phyloP scores from a whole-genome alignment of 2,329 filamentous ascomycete genomes.

The Diaporthe batatas region DNA sequence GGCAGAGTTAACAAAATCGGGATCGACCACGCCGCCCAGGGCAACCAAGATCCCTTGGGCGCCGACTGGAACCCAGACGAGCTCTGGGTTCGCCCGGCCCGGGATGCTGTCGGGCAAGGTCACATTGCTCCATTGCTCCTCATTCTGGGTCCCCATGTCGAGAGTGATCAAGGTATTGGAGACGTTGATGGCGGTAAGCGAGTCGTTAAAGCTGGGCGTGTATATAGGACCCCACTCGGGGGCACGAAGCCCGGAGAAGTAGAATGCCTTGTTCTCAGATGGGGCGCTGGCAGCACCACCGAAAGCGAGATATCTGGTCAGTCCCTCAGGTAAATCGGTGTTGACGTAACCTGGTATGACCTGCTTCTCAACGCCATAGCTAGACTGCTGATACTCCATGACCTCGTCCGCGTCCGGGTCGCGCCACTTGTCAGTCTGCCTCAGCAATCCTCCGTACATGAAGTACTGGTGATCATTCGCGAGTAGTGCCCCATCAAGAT shows the following conservation, averaged over 20 bases:
- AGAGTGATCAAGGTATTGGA: slow-evolving; percentile 72
- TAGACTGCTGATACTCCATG: slow-evolving; percentile 65
- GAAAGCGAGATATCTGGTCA: slow-evolving; percentile 74
- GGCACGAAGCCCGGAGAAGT: slow-evolving; percentile 75
- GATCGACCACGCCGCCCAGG: slow-evolving; percentile 78
- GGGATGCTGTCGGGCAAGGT: slow-evolving; percentile 64
- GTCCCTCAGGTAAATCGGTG: slow-evolving; percentile 55
- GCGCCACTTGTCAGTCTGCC: slow-evolving; percentile 49
- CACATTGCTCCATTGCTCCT: slow-evolving; percentile 68
- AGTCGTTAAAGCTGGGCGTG: slow-evolving; percentile 49
- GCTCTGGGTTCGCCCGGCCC: slow-evolving; percentile 72
- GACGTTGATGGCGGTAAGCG: slow-evolving; percentile 56
- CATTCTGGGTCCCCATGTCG: slow-evolving; percentile 66
- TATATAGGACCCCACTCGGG: slow-evolving; percentile 64
- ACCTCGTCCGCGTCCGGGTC: slow-evolving; percentile 58
- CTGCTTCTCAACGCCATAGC: slow-evolving; percentile 62
- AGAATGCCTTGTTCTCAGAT: slow-evolving; percentile 79
- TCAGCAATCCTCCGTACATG: slow-evolving; percentile 72
- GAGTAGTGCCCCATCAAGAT: slow-evolving; percentile 73
- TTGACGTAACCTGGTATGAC: slow-evolving; percentile 58
- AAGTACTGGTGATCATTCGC: slow-evolving; percentile 74
- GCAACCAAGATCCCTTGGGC: slow-evolving; percentile 81
- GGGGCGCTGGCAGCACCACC: slow-evolving; percentile 75
- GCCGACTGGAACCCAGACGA: slow-evolving; percentile 84
- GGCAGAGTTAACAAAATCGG: slow-evolving; percentile 57